Conservation (phyloP, 495 filamentous ascomycete genomes). For the Neurospora cerealis region DNA sequence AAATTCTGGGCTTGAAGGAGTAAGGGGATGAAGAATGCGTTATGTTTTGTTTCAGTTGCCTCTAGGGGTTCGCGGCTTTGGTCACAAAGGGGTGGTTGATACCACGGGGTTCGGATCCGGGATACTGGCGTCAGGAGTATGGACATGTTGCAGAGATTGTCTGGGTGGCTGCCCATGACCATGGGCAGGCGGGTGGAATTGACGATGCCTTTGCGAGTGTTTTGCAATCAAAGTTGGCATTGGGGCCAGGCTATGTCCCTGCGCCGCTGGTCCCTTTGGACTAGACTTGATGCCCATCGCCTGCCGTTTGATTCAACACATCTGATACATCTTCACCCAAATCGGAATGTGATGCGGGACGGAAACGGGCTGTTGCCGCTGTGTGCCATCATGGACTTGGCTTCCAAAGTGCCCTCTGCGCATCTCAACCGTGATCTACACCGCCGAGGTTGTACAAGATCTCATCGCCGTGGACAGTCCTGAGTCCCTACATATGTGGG, state of each 20-base stretch:
- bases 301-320: background rate
- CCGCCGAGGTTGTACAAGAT: background rate
- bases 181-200: background rate
- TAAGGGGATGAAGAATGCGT: background rate
- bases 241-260: background rate
- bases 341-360: background rate
- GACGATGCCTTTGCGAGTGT: background rate
- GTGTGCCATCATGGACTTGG: background rate
- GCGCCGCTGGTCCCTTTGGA: background rate
- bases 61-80: background rate
- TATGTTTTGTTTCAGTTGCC: background rate
- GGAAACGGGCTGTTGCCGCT: background rate
- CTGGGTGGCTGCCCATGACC: background rate
- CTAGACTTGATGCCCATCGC: background rate
- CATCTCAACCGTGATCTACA: background rate
- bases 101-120: background rate
- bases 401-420: background rate
- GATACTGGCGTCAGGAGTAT: background rate
- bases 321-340: background rate
- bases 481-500: background rate
- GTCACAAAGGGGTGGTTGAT: background rate
- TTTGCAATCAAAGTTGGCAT: background rate
- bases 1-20: constrained; percentile 40
- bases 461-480: background rate
- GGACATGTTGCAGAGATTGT: background rate